Conservation (phyloP, 306 rosid genomes). For the Malus orientalis region DNA sequence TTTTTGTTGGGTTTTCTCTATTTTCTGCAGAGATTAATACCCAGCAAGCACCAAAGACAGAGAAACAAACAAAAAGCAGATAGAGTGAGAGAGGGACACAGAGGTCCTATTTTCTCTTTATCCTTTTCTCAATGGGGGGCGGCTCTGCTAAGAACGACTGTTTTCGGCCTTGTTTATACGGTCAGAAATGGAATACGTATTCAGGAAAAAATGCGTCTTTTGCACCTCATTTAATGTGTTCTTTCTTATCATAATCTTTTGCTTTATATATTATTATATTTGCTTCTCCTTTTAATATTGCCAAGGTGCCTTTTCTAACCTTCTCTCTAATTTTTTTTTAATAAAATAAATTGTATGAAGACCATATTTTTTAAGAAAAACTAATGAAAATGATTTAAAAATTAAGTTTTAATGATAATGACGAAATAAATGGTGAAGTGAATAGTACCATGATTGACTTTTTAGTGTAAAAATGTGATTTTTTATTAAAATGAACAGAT, state of each 20-base stretch:
- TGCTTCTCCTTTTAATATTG: neutral
- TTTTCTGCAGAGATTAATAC: neutral
- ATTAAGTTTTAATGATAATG: no score
- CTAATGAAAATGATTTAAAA: no score
- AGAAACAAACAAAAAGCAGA: neutral
- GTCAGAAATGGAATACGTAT: slow-evolving; percentile 9
- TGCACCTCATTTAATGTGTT: neutral
- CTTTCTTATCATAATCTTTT: neutral
- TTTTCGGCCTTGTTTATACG: slow-evolving; percentile 12
- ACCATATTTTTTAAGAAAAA: no score
- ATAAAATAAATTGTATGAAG: no score
- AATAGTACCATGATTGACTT: no score
- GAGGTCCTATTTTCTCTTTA: neutral
- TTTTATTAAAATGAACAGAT: no score
- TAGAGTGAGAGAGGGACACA: neutral
- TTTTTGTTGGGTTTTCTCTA: neutral
- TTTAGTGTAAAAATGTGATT: no score
- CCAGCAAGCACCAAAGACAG: neutral
- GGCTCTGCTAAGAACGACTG: slow-evolving; percentile 2
- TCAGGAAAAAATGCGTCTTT: neutral
- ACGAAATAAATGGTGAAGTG: no score
- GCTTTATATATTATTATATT: neutral
- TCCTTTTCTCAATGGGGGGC: neutral
- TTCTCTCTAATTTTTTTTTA: neutral
- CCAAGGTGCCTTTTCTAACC: neutral